Percentiles rank a stretch among this genome's conserved stretches.
Evolutionary conservation across 1,139 yeast genomes (phyloP).

Genomic region (Yamadazyma sp.): DNA sequence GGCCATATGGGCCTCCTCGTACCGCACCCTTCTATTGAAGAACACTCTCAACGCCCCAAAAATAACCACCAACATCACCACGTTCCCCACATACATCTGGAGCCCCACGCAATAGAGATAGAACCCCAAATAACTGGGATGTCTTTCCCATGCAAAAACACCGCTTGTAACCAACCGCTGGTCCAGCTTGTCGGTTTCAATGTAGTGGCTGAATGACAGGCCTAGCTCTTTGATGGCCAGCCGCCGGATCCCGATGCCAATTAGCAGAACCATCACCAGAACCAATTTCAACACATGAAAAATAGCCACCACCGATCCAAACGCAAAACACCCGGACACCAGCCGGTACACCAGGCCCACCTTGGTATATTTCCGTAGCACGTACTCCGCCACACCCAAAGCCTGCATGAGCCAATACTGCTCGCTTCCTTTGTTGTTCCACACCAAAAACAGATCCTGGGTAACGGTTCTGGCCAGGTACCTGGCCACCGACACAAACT

Average conservation of each 20-base stretch:
- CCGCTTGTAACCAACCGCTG: conserved; percentile 31
- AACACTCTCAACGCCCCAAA: conserved; percentile 25
- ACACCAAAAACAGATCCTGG: conserved; percentile 35
- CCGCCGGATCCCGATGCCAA: conserved; percentile 21
- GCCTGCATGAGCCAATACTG: conserved; percentile 33
- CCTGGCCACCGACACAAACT: conserved; percentile 27
- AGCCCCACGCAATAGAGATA: conserved; percentile 36
- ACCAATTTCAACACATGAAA: not conserved
- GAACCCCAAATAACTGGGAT: conserved; percentile 48
- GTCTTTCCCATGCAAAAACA: conserved; percentile 30
- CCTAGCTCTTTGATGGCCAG: conserved; percentile 39
- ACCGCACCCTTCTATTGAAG: conserved; percentile 32
- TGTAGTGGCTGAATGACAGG: conserved; percentile 35
- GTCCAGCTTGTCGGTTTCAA: conserved; percentile 12
- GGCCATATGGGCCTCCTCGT: conserved; percentile 37
- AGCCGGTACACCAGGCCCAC: too few relatives aligned
- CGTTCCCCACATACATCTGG: conserved; percentile 30
- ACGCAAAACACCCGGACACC: not conserved
- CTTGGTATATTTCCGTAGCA: conserved; percentile 6
- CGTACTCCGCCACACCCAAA: conserved; percentile 26
- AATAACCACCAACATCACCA: conserved; percentile 20
- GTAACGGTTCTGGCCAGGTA: conserved; percentile 26
- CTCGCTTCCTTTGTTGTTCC: conserved; percentile 37
- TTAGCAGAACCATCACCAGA: conserved; percentile 1
- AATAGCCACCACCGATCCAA: conserved; percentile 10